Evolutionary conservation across 1,139 yeast genomes (phyloP), one percentile per base, ranked within the genome.

Genomic region (Geotrichum restrictum): DNA sequence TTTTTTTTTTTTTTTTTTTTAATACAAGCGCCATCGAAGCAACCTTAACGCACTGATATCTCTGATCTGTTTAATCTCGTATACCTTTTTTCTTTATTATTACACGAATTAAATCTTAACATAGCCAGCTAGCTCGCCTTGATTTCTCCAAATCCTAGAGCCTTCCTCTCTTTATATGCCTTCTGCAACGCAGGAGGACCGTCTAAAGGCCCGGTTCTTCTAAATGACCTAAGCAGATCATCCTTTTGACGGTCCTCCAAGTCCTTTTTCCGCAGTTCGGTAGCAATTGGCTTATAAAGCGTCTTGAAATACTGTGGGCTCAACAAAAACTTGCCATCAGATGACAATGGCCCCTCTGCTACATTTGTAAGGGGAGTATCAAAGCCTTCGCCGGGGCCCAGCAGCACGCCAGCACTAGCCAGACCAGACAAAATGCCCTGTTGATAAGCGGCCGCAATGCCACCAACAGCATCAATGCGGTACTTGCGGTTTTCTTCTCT

Each of bases 351-450:
- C n/a, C n/a, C n/a, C 14, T 44, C 39, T 6, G 21, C 44, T 6
- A 45, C 27, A 40, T 53, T 46, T 7, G 43, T 21, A 22, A 43
- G 31, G 24, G 51, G 52, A 40, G 53, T 24, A 21, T 32, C 68
- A 63, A 65, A 91, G 32, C 98, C 98, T 74, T 91, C 98, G 52
- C 94, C 96, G 13, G 73, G 71, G 27, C 77, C 78, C 60, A 91
- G 78, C 21, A 69, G 69, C 33, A 82, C 73, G 31, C 95, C 94
- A 60, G 85, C 45, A 45, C 74, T 70, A 43, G 65, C 66, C 61
- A 89, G 76, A 49, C 70, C 74, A 33, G 76, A 79, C 61, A 89
- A 80, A 49, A 82, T 68, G 16, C 96, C 96, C 21, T 79, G 74
- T 65, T 81, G 82, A 68, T 82, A 87, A 10, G 96, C 95, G 61